These are phyloP conservation scores for Lactuca sativa DNA, from an alignment of 129 eudicot species.

Conservation along the genomic window DNA sequence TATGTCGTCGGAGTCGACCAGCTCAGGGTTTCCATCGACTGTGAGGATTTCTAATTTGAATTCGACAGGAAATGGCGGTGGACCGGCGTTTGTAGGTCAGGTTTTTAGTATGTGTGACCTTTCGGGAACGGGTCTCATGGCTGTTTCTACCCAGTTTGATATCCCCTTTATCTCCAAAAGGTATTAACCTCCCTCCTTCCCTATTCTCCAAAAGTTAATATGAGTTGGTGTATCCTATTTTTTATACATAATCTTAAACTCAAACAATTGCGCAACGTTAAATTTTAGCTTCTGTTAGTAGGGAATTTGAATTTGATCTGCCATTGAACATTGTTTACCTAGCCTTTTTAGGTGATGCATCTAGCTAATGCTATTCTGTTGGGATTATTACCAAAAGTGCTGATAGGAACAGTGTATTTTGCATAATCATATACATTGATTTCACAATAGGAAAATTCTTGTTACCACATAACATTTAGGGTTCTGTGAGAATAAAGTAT, in stretches of 20 bases:
- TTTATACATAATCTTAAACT: constrained; percentile 1
- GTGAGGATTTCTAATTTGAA: constrained; percentile 52
- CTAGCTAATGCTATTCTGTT: constrained; percentile 1
- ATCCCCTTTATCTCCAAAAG: constrained; percentile 81
- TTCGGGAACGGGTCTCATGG: constrained; percentile 89
- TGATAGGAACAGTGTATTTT: not conserved
- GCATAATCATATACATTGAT: not conserved
- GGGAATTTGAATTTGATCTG: constrained; percentile 17
- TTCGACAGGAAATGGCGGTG: constrained; percentile 51
- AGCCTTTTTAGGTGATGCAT: not conserved
- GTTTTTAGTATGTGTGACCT: constrained; percentile 95
- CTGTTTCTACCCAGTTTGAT: constrained; percentile 78
- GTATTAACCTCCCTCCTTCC: constrained; percentile 28
- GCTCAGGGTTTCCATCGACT: constrained; percentile 63
- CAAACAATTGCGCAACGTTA: not conserved
- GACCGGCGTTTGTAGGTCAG: constrained; percentile 96
- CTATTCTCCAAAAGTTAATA: not conserved
- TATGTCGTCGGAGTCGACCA: constrained; percentile 37
- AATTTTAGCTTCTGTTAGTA: not conserved
- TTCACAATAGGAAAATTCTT: constrained; percentile 7
- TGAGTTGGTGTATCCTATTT: not conserved
- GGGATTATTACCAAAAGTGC: not conserved
- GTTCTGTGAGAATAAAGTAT: not conserved
- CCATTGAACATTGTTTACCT: not conserved
- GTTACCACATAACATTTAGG: constrained; percentile 1